These are phyloP conservation scores for Beauveria scarabaeidicola DNA, from an alignment of 2,329 filamentous ascomycete genomes.

Conservation along the genomic window DNA sequence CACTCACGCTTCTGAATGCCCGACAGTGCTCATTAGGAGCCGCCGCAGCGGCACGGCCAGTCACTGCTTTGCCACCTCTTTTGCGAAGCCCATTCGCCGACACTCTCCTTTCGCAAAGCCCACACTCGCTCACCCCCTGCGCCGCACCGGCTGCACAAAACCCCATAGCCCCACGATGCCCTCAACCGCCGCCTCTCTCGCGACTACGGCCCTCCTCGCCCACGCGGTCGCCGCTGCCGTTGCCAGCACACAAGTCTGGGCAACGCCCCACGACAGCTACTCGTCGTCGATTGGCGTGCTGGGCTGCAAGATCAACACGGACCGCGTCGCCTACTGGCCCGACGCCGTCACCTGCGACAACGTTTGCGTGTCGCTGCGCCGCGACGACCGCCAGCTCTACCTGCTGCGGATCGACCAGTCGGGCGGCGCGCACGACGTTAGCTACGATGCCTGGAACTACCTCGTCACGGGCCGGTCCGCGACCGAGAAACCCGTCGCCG, in stretches of 20 bases:
- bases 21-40: not conserved
- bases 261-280: slow-evolving; percentile 41
- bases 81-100: not conserved
- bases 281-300: slow-evolving; percentile 41
- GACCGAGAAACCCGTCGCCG: slow-evolving; percentile 33
- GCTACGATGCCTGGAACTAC: slow-evolving; percentile 45
- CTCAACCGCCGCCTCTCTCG: not conserved
- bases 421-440: slow-evolving; percentile 39
- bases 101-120: not conserved
- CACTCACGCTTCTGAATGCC: not conserved
- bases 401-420: slow-evolving; percentile 20
- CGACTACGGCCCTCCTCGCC: not conserved
- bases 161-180: not conserved
- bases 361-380: slow-evolving; percentile 30
- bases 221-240: not conserved
- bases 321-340: slow-evolving; percentile 46
- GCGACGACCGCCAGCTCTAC: slow-evolving; percentile 16
- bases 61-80: not conserved
- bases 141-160: no score
- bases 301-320: slow-evolving; percentile 43
- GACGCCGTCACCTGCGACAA: slow-evolving; percentile 35
- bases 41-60: slow-evolving; percentile 4
- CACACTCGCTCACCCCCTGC: not conserved
- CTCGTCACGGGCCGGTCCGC: slow-evolving; percentile 40
- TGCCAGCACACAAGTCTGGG: slow-evolving; percentile 16